A percentile compares a stretch with the other conserved stretches of the same genome.
phyloP scores from a whole-genome alignment of 768 basidiomycete species.

The Pseudohyphozyma bogoriensis region DNA sequence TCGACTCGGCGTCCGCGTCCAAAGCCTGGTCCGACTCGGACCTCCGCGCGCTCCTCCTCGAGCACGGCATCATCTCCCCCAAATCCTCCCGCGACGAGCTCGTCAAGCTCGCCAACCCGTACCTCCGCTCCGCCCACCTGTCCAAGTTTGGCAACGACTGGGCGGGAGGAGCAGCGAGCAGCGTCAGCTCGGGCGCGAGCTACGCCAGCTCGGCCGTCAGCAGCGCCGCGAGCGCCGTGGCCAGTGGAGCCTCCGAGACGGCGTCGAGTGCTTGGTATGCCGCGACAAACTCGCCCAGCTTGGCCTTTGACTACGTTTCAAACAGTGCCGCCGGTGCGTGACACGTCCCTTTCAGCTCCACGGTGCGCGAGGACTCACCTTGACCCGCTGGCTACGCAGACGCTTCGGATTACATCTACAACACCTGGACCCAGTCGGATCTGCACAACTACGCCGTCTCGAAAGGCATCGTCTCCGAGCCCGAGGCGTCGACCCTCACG shows the following conservation, averaged over 20 bases:
- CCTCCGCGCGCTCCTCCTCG: slow-evolving; percentile 70
- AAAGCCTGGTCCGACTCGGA: slow-evolving; percentile 66
- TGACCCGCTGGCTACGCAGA: slow-evolving; percentile 50
- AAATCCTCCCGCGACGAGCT: slow-evolving; percentile 69
- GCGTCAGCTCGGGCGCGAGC: background rate
- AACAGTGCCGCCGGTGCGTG: slow-evolving; percentile 17
- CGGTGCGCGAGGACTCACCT: background rate
- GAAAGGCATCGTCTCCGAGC: slow-evolving; percentile 52
- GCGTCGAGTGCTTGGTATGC: slow-evolving; percentile 28
- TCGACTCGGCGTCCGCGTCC: slow-evolving; percentile 39
- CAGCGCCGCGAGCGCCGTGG: background rate
- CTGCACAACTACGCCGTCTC: slow-evolving; percentile 63
- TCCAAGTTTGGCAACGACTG: slow-evolving; percentile 44
- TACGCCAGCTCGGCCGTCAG: background rate
- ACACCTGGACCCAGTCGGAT: slow-evolving; percentile 54
- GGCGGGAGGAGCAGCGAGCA: slow-evolving; percentile 10
- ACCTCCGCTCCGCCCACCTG: too few relatives aligned
- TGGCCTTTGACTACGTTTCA: slow-evolving; percentile 28
- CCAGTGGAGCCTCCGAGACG: slow-evolving; percentile 6
- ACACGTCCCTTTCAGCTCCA: background rate
- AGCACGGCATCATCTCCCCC: slow-evolving; percentile 77
- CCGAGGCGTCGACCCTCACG: slow-evolving; percentile 52
- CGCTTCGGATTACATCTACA: slow-evolving; percentile 76
- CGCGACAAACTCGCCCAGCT: slow-evolving; percentile 20
- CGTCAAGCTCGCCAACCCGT: slow-evolving; percentile 63